Conservation (phyloP, 2,329 filamentous ascomycete species). For the Epichloe sylvatica region DNA sequence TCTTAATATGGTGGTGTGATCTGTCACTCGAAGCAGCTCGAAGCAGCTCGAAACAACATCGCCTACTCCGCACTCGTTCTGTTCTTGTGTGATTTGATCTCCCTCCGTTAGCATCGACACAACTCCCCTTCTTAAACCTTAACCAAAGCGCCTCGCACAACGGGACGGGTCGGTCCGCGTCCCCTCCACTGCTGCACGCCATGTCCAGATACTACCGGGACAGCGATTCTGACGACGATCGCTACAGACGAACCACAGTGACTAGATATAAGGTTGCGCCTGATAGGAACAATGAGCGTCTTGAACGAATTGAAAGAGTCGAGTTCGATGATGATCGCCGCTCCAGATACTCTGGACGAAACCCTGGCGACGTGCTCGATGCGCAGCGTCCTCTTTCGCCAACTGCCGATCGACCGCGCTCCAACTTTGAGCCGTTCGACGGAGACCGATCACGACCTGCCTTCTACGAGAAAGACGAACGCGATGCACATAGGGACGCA, state of each 20-base stretch:
- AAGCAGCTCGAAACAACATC: no score
- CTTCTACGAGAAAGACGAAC: slow-evolving; percentile 33
- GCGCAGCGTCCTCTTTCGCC: slow-evolving; percentile 26
- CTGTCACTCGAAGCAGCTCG: no score
- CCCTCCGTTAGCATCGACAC: not conserved
- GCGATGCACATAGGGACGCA: slow-evolving; percentile 16
- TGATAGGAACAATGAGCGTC: slow-evolving; percentile 25
- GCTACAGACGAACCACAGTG: slow-evolving; percentile 33
- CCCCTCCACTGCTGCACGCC: slow-evolving; percentile 15
- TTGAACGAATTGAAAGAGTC: slow-evolving; percentile 25
- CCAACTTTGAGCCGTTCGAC: slow-evolving; percentile 30
- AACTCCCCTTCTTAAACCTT: not conserved
- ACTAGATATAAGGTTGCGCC: slow-evolving; percentile 38
- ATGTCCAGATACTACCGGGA: slow-evolving; percentile 22
- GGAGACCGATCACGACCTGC: slow-evolving; percentile 24
- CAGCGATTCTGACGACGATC: slow-evolving; percentile 29
- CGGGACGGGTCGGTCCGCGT: slow-evolving; percentile 6
- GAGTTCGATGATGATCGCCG: slow-evolving; percentile 33
- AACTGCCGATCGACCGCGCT: slow-evolving; percentile 34
- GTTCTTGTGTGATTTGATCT: not conserved
- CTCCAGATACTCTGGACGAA: slow-evolving; percentile 29
- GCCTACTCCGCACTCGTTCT: no score
- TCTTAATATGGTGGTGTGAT: no score
- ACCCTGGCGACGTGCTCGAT: slow-evolving; percentile 27
- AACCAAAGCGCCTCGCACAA: slow-evolving; percentile 4